A percentile compares a stretch with the other conserved stretches of the same genome.
Conservation (phyloP, 2,329 filamentous ascomycete genomes). For the Ophiognomonia clavigignenti-juglandacearum region DNA sequence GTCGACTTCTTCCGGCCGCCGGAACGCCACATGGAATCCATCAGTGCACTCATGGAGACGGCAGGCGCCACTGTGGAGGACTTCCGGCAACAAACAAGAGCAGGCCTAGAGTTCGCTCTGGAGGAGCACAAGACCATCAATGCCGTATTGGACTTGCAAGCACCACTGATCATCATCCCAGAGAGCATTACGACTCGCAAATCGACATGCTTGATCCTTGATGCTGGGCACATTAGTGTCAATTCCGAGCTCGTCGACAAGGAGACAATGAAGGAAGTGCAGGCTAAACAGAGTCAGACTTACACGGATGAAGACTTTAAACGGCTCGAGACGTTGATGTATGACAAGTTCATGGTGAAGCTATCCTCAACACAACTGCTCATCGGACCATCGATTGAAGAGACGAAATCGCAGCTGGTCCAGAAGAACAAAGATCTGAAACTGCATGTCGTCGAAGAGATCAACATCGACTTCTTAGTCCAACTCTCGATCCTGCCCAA, state of each 20-base stretch:
- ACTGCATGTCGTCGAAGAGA: slow-evolving; percentile 89
- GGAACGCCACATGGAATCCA: slow-evolving; percentile 97
- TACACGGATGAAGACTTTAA: slow-evolving; percentile 89
- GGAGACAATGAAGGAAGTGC: slow-evolving; percentile 81
- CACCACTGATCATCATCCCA: slow-evolving; percentile 91
- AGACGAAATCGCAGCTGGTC: slow-evolving; percentile 77
- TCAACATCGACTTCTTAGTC: slow-evolving; percentile 96
- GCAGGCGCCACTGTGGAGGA: slow-evolving; percentile 95
- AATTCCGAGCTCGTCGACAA: slow-evolving; percentile 92
- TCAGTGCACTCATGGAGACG: slow-evolving; percentile 89
- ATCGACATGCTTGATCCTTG: slow-evolving; percentile 86
- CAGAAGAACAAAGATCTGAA: slow-evolving; percentile 63
- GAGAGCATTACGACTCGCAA: slow-evolving; percentile 80
- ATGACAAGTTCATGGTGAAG: slow-evolving; percentile 93
- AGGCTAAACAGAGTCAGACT: slow-evolving; percentile 80
- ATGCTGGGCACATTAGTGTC: slow-evolving; percentile 93
- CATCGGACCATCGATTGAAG: slow-evolving; percentile 88
- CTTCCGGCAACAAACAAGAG: slow-evolving; percentile 88
- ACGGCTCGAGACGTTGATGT: slow-evolving; percentile 87
- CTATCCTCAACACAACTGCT: slow-evolving; percentile 92
- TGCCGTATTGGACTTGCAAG: slow-evolving; percentile 90
- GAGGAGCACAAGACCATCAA: slow-evolving; percentile 99
- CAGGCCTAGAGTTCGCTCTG: slow-evolving; percentile 90
- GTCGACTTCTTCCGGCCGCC: slow-evolving; percentile 95
- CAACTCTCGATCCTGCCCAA: slow-evolving; percentile 97